Conservation (phyloP, 208 protist species). For the Trypanosoma avium region DNA sequence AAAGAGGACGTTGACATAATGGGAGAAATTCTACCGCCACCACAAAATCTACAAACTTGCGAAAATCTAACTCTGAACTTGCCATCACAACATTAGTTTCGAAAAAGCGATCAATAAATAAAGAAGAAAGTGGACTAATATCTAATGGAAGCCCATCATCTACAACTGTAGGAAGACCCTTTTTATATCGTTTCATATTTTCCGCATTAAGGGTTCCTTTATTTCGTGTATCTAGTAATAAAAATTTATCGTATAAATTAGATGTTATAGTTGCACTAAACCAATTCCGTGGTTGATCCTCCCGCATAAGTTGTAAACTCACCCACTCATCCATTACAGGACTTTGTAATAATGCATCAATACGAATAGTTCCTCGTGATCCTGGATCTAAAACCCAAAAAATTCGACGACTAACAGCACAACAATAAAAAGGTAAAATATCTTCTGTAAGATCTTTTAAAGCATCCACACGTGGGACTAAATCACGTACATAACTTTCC, state of each 20-base stretch:
- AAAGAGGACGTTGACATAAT: slow-evolving; percentile 68
- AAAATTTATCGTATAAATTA: slow-evolving; percentile 87
- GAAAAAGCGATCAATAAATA: slow-evolving; percentile 92
- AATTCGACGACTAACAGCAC: slow-evolving; percentile 85
- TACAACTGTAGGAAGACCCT: slow-evolving; percentile 78
- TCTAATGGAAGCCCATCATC: slow-evolving; percentile 78
- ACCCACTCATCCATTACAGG: slow-evolving; percentile 89
- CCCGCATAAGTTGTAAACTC: slow-evolving; percentile 75
- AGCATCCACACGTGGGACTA: slow-evolving; percentile 71
- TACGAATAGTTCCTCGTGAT: slow-evolving; percentile 72
- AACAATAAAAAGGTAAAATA: slow-evolving; percentile 89
- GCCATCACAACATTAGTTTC: slow-evolving; percentile 88
- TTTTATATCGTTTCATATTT: slow-evolving; percentile 83
- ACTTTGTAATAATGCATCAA: slow-evolving; percentile 78
- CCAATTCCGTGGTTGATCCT: slow-evolving; percentile 82
- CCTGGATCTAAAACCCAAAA: slow-evolving; percentile 87
- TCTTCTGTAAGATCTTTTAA: slow-evolving; percentile 55
- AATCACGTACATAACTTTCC: slow-evolving; percentile 82
- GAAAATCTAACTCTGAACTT: slow-evolving; percentile 89
- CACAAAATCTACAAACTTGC: slow-evolving; percentile 93
- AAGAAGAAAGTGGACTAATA: slow-evolving; percentile 68
- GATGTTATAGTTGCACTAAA: slow-evolving; percentile 71
- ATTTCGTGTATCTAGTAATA: slow-evolving; percentile 80
- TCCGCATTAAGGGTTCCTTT: slow-evolving; percentile 80
- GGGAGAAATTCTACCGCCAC: slow-evolving; percentile 86